Evolutionary conservation across 2,329 filamentous ascomycete species (phyloP).

Genomic region (Diaporthe aspalathi): DNA sequence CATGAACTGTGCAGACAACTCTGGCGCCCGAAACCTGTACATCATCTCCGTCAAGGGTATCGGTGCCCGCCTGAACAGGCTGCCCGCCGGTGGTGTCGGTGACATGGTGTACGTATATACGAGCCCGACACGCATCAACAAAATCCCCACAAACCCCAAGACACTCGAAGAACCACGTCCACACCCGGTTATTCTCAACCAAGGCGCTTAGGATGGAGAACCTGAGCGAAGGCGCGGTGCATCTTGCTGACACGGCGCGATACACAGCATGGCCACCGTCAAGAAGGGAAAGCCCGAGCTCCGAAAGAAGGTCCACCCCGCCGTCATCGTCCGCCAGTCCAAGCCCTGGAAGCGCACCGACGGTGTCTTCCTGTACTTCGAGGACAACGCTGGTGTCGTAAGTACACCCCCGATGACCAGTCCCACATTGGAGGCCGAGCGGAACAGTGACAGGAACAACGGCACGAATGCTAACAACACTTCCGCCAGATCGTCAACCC

Average conservation of each 20-base stretch:
- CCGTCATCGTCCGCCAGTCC: constrained; percentile 97
- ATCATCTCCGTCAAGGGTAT: constrained; percentile 99
- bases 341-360: constrained; percentile 99
- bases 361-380: constrained; percentile 99
- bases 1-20: constrained; percentile 99
- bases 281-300: constrained; percentile 99
- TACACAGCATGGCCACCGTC: constrained; percentile 87
- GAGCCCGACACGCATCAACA: background rate
- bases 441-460: no score
- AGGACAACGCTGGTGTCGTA: constrained; percentile 99
- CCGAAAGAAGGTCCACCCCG: constrained; percentile 99
- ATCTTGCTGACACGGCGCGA: constrained; percentile 21
- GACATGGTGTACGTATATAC: constrained; percentile 81
- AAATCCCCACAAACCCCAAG: background rate
- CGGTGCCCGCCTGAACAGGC: constrained; percentile 95
- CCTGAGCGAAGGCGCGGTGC: background rate
- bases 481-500: constrained; percentile 91
- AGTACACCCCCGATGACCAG: constrained; percentile 56
- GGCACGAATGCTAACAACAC: constrained; percentile 49
- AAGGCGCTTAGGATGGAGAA: background rate
- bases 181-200: background rate
- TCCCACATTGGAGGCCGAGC: background rate
- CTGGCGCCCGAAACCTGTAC: constrained; percentile 97
- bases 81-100: constrained; percentile 96
- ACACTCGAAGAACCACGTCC: background rate